Evolutionary conservation across 176 grass and related monocot species (phyloP).

Genomic region (Poa pratensis): DNA sequence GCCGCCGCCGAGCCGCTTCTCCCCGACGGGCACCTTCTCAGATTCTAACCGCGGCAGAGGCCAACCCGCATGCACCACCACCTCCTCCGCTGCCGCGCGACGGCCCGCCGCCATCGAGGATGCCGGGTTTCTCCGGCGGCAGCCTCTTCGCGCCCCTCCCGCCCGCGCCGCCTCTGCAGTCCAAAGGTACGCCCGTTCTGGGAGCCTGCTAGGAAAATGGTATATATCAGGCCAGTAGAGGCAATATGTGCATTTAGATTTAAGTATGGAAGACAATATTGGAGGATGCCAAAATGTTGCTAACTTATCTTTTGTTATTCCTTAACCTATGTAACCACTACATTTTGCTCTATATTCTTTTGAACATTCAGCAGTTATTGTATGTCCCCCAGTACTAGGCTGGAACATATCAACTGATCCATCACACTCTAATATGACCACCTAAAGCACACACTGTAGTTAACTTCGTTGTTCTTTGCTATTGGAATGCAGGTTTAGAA

Average conservation of each 20-base stretch:
- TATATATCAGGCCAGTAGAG: neutral
- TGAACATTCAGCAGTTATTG: neutral
- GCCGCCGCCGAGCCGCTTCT: too few species aligned
- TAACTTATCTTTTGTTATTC: too few species aligned
- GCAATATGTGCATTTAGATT: neutral
- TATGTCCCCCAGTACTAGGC: neutral
- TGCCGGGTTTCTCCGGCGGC: neutral
- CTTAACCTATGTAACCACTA: neutral
- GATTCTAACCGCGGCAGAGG: too few species aligned
- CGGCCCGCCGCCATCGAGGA: neutral
- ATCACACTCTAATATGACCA: neutral
- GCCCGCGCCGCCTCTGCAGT: neutral
- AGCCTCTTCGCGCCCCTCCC: neutral
- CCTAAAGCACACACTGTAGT: neutral
- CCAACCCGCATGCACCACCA: neutral
- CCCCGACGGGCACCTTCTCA: too few species aligned
- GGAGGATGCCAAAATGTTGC: too few species aligned
- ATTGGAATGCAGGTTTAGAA: neutral
- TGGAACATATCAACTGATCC: neutral
- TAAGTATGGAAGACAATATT: neutral
- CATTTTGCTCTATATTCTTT: constrained; percentile 1
- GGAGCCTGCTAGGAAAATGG: too few species aligned
- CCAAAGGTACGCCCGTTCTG: neutral
- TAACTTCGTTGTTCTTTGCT: neutral
- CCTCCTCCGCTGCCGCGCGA: neutral